Base-by-base conservation (phyloP, 805 yeast species). In the Blastobotrys mokoenaii region DNA sequence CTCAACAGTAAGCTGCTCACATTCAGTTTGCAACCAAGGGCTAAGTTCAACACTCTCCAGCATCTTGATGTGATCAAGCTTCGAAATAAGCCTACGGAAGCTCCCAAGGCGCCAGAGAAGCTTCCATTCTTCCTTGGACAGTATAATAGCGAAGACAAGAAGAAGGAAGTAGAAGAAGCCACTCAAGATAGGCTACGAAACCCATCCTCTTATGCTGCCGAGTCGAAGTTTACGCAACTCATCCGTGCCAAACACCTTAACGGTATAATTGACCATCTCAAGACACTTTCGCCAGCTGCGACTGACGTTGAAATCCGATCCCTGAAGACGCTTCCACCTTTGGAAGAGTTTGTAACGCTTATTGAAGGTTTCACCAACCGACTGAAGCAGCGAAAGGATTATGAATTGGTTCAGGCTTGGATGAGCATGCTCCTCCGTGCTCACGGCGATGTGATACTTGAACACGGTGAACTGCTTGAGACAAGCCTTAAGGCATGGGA, bases 231-330 rank as follows among this genome's bases (percentile, higher is more conserved):
- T 59, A 84, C 95, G 1, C 73, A 66, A 48, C 61, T 74, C 37
- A 67, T 88, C 38, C 73, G 90, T 57, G 74, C 72, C 52, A 76
- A 79, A 3, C 72, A 79, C 46, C 80, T 66, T 54, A 47, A 61
- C 1, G 66, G 57, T 12, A 82, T 90, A 58, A 68, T 87, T 47
- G 57, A 61, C 1, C 74, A 69, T 55, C 60, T 93, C 29, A 68
- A 79, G 8, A 58, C 60, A 2, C 72, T 85, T 32, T 72, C 96
- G 0, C 96, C 97, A 3, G 72, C 96, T 1, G 65, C 75, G 2
- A 72, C 87, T 20, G 97, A 93, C 61, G 63, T 93, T 47, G 99
- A 93, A 63, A 79, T 93, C 47, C 79, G 94, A 56, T 82, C 96
- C 2, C 63, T 93, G 51, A 74, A 79, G 53, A 51, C 62, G 0